A percentile compares a stretch with the other conserved stretches of the same genome.
Evolutionary conservation across 768 basidiomycete genomes (phyloP).

Genomic region (Suillus lakei): DNA sequence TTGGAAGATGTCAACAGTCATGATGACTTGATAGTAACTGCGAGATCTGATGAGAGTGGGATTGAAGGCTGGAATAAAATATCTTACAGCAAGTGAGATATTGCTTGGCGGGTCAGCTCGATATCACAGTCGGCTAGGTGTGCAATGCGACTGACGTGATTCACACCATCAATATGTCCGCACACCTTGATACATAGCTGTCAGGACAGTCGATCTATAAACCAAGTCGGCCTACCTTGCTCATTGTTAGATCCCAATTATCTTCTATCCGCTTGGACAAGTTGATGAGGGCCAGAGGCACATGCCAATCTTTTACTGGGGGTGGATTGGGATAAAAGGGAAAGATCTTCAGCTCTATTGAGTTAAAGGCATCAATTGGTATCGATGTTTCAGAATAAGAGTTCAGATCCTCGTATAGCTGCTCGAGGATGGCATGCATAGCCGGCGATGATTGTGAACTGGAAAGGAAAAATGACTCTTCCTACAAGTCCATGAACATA

Average conservation of each 20-base stretch:
- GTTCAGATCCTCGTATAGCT: constrained; percentile 96
- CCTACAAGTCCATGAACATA: constrained; percentile 44
- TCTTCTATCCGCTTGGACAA: constrained; percentile 80
- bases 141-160: constrained; percentile 91
- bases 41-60: background rate
- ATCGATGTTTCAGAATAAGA: constrained; percentile 97
- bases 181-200: constrained; percentile 56
- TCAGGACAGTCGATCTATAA: constrained; percentile 9
- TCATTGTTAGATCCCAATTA: constrained; percentile 97
- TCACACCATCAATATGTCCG: constrained; percentile 85
- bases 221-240: constrained; percentile 55
- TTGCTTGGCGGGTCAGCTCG: constrained; percentile 79
- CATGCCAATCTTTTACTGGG: constrained; percentile 91
- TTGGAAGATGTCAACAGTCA: constrained; percentile 97
- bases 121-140: constrained; percentile 89
- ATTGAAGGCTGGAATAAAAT: background rate
- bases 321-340: constrained; percentile 97
- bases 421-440: constrained; percentile 87
- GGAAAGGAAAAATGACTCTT: constrained; percentile 90
- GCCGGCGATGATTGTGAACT: constrained; percentile 66
- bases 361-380: constrained; percentile 87
- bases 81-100: constrained; percentile 88
- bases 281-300: constrained; percentile 89
- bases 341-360: constrained; percentile 94
- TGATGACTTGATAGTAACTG: constrained; percentile 95